These are phyloP conservation scores for Neurospora sp. DNA, from an alignment of 495 filamentous ascomycete species.

Conservation along the genomic window DNA sequence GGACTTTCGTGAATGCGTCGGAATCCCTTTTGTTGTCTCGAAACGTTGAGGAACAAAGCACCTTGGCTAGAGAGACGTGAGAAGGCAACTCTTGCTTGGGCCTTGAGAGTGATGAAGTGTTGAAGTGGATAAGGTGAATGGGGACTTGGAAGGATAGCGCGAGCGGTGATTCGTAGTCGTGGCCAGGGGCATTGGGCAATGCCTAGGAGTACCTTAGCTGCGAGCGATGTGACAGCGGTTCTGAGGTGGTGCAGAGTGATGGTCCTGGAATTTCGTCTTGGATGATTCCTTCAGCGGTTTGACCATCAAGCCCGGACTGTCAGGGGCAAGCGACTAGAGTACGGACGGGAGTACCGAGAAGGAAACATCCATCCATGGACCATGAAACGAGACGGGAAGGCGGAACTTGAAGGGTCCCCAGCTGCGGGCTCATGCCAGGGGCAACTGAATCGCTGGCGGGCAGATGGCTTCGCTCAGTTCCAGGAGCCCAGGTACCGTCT, in stretches of 20 bases:
- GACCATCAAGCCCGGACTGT: neutral
- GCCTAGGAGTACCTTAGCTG: neutral
- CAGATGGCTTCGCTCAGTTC: neutral
- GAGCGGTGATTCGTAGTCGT: neutral
- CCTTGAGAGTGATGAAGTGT: neutral
- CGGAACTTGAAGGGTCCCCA: neutral
- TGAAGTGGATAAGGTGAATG: neutral
- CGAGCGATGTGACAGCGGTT: neutral
- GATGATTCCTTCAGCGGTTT: neutral
- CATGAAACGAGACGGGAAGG: neutral
- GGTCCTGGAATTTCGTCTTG: neutral
- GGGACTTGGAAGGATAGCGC: neutral
- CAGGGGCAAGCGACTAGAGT: neutral
- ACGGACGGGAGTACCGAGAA: neutral
- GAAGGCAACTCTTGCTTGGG: neutral
- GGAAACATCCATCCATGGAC: neutral
- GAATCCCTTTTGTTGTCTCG: neutral
- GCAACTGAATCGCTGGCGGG: neutral
- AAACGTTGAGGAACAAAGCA: neutral
- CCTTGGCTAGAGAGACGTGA: neutral
- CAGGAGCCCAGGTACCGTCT: neutral
- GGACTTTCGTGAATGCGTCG: neutral
- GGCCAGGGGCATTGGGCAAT: neutral
- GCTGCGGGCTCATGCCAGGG: neutral
- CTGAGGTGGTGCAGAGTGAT: neutral